Base-by-base conservation (phyloP, 768 basidiomycete species). In the Naganishia antarctica region DNA sequence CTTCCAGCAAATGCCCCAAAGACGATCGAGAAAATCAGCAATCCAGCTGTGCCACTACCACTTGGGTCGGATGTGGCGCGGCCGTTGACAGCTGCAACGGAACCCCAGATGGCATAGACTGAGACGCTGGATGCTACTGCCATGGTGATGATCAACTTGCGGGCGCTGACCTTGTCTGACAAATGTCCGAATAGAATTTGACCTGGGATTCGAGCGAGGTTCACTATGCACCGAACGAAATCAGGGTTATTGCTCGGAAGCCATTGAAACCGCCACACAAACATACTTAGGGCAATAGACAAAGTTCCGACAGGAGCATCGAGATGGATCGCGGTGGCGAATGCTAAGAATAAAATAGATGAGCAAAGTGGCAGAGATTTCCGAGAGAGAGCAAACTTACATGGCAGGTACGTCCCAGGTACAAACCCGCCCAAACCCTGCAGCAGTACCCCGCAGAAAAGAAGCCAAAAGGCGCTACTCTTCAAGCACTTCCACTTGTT, bases 381-480 rank as follows among this genome's bases (percentile, higher is more conserved):
- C 47, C 51, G 37, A 37, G 13, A 28, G 15, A 21, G 18, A 4
- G 13, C 18, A 4, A 26, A 62, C 69, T 59, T 21, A 70, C 69
- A 64, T n/a, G 69, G 69, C 1, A 70, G 47, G 53, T 66, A 70
- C 1, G 69, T 70, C n/a, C 57, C 59, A n/a, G 69, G 69, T 40
- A 70, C 66, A 32, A 70, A 70, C 23, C 67, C 69, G n/a, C 65
- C 69, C 13, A 68, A 37, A n/a, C 67, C 69, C 44, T 70, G 69
- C 23, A 64, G 63, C 0, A 68, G 28, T 0, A 70, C 67, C 3
- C 69, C 69, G 25, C 25, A 21, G 67, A 67, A 70, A 6, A 70
- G 60, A 11, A 68, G 34, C 69, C 69, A 70, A 41, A 70, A 70
- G 11, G 67, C 43, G 1, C 53, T 23, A n/a, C 51, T 61, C 11